These are phyloP conservation scores for Coffea humblotiana DNA, from an alignment of 305 asterid genomes.

Conservation along the genomic window DNA sequence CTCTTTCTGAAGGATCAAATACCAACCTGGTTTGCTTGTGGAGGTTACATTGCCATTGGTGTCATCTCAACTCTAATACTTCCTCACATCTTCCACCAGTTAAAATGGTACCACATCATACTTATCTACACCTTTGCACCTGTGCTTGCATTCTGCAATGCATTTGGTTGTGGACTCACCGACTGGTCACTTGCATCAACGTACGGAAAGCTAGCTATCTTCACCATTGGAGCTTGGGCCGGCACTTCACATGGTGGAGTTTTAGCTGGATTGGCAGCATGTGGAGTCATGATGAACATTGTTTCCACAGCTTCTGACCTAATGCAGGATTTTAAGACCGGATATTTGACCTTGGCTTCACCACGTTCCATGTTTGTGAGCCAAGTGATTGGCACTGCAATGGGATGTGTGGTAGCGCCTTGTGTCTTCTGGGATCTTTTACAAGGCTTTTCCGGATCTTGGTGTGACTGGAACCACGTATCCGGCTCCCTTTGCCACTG, in stretches of 20 bases:
- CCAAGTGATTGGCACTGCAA: constrained; percentile 62
- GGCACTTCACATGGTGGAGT: constrained; percentile 53
- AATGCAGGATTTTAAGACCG: constrained; percentile 69
- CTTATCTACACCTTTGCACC: constrained; percentile 56
- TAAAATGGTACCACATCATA: constrained; percentile 54
- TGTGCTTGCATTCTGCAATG: constrained; percentile 56
- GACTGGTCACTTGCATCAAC: constrained; percentile 63
- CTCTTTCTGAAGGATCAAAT: constrained; percentile 53
- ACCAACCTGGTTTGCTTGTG: constrained; percentile 40
- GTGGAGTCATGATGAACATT: constrained; percentile 70
- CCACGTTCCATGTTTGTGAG: constrained; percentile 64
- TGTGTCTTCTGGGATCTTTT: constrained; percentile 60
- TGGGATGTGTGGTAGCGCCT: constrained; percentile 55
- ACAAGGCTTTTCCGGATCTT: constrained; percentile 43
- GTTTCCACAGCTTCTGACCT: constrained; percentile 64
- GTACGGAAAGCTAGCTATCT: constrained; percentile 62
- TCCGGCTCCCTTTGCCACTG: constrained; percentile 50
- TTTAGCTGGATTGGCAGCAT: constrained; percentile 57
- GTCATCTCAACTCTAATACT: constrained; percentile 35
- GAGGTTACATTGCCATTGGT: constrained; percentile 45
- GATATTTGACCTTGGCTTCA: constrained; percentile 55
- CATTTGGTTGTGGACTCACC: constrained; percentile 58
- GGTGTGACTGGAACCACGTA: constrained; percentile 35
- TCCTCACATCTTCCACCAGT: constrained; percentile 50
- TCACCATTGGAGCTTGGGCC: constrained; percentile 57